Conservation (phyloP, 2,329 filamentous ascomycete genomes). For the Cordyceps militaris region DNA sequence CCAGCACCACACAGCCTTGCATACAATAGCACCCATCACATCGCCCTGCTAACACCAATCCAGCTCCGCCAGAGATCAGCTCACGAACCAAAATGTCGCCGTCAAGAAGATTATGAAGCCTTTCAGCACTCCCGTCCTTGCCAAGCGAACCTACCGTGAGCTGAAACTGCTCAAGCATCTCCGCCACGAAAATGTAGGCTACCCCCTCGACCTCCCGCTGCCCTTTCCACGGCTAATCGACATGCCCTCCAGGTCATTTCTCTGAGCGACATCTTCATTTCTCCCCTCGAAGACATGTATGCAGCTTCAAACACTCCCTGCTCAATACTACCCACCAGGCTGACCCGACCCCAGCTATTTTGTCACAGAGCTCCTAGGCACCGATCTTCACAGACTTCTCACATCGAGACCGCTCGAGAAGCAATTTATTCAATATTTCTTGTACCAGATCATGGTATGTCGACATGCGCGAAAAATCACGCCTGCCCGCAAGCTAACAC, state of each 20-base stretch:
- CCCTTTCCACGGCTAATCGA: not conserved
- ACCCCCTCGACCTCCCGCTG: constrained; percentile 10
- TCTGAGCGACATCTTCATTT: constrained; percentile 99
- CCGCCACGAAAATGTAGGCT: constrained; percentile 88
- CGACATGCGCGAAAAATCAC: not conserved
- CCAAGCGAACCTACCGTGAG: constrained; percentile 96
- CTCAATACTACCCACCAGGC: constrained; percentile 15
- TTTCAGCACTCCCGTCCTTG: constrained; percentile 97
- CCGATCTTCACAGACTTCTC: constrained; percentile 89
- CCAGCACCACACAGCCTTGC: not conserved
- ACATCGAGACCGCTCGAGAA: constrained; percentile 95
- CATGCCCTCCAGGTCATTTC: constrained; percentile 69
- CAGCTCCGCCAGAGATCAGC: constrained; percentile 95
- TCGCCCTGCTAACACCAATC: not conserved
- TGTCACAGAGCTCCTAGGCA: constrained; percentile 94
- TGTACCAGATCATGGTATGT: constrained; percentile 94
- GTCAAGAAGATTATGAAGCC: constrained; percentile 99
- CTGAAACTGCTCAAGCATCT: constrained; percentile 96
- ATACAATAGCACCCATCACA: not conserved
- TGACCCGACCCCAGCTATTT: constrained; percentile 63
- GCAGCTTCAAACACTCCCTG: constrained; percentile 25
- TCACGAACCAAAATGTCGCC: constrained; percentile 92
- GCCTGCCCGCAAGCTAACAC: not conserved
- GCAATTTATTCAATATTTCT: constrained; percentile 99
- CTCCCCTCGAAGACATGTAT: constrained; percentile 95